Evolutionary conservation across 164 flowering plant species (phyloP).

Genomic region (Stephania japonica): DNA sequence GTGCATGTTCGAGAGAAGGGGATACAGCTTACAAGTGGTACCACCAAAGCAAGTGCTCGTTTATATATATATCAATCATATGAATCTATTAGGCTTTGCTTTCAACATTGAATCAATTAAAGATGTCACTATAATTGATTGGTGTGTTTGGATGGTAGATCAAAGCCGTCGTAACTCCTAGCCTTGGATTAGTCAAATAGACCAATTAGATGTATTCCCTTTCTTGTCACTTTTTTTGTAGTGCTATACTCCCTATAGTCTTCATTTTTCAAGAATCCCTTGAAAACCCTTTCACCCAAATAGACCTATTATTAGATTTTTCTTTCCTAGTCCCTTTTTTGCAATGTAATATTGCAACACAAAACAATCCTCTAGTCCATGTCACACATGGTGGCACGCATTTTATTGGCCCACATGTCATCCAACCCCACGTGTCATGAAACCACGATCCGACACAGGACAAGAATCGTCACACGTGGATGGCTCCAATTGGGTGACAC

Average conservation of each 20-base stretch:
- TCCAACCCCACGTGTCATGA: constrained; percentile 1
- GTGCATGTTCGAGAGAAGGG: no score
- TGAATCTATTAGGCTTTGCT: background rate
- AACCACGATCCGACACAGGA: background rate
- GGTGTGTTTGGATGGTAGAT: background rate
- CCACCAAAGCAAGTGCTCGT: no score
- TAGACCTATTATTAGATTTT: no score
- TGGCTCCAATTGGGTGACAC: background rate
- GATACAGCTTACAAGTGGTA: no score
- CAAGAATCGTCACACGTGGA: constrained; percentile 2
- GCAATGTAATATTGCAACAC: no score
- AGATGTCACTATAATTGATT: background rate
- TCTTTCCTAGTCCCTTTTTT: no score
- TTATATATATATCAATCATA: background rate
- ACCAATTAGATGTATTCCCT: background rate
- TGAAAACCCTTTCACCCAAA: background rate
- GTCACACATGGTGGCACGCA: constrained; percentile 1
- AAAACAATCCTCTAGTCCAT: constrained; percentile 5
- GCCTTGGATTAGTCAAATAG: background rate
- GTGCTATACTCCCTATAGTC: background rate
- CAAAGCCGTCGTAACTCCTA: background rate
- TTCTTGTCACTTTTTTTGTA: background rate
- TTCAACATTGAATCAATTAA: background rate
- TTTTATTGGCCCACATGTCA: constrained; percentile 5
- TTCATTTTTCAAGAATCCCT: background rate